Conservation (phyloP, 1,284 basidiomycete species). For the Schizopora paradoxa region DNA sequence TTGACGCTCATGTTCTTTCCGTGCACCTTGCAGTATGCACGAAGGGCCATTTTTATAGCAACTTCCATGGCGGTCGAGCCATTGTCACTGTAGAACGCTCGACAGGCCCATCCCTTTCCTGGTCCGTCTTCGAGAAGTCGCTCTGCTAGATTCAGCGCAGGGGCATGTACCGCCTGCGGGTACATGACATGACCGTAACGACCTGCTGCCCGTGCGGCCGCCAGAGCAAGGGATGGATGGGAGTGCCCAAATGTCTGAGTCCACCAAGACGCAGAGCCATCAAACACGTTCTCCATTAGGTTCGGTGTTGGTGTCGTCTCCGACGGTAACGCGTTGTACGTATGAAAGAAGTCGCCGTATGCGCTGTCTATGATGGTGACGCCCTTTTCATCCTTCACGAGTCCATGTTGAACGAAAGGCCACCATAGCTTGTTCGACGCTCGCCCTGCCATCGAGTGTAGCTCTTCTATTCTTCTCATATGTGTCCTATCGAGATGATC, state of each 20-base stretch:
- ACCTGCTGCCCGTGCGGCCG: constrained; percentile 86
- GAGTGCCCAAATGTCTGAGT: constrained; percentile 91
- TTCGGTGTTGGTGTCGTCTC: constrained; percentile 18
- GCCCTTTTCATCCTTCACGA: constrained; percentile 61
- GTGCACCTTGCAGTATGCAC: constrained; percentile 58
- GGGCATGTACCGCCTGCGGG: constrained; percentile 82
- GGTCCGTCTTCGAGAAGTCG: constrained; percentile 64
- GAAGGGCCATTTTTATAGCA: constrained; percentile 92
- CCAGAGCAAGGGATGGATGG: constrained; percentile 70
- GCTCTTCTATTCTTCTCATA: constrained; percentile 53
- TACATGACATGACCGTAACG: constrained; percentile 98
- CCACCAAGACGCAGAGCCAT: constrained; percentile 98
- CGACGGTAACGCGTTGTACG: constrained; percentile 38
- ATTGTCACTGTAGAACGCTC: constrained; percentile 92
- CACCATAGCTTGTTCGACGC: constrained; percentile 87
- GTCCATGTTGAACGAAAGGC: constrained; percentile 94
- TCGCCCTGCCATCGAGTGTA: constrained; percentile 75
- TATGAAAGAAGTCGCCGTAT: constrained; percentile 78
- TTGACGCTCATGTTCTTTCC: constrained; percentile 27
- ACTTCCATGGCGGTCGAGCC: constrained; percentile 96
- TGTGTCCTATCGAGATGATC: constrained; percentile 65
- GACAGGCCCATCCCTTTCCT: constrained; percentile 83
- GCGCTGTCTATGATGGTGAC: constrained; percentile 93
- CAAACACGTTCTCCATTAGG: constrained; percentile 70
- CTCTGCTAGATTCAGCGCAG: constrained; percentile 79